A percentile compares a stretch with the other conserved stretches of the same genome.
Conservation (phyloP, 177 flowering plant species). For the Vitis hybrid region DNA sequence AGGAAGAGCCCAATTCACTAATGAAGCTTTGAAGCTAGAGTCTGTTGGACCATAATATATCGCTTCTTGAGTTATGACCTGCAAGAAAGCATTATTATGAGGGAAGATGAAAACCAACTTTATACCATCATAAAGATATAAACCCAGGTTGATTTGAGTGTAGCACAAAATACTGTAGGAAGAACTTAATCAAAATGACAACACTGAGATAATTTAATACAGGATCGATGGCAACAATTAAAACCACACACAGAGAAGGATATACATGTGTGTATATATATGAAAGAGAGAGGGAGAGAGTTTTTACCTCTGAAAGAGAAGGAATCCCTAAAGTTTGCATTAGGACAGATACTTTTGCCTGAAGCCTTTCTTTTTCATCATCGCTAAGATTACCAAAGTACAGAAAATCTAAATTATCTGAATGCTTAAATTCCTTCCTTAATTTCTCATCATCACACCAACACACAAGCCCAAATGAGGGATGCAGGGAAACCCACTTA, state of each 20-base stretch:
- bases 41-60: slow-evolving; percentile 57
- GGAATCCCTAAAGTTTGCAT: slow-evolving; percentile 67
- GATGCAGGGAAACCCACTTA: slow-evolving; percentile 91
- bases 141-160: neutral
- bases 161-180: neutral
- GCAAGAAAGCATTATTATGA: slow-evolving; percentile 18
- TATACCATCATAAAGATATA: neutral
- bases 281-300: neutral
- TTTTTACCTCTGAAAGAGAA: slow-evolving; percentile 76
- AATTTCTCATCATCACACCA: slow-evolving; percentile 84
- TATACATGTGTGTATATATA: neutral
- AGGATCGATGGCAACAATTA: too few relatives aligned
- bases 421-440: slow-evolving; percentile 59
- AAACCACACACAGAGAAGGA: neutral
- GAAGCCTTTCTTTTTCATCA: slow-evolving; percentile 43
- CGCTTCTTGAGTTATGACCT: slow-evolving; percentile 86
- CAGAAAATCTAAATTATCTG: slow-evolving; percentile 54
- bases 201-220: too few relatives aligned
- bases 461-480: slow-evolving; percentile 78
- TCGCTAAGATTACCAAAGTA: slow-evolving; percentile 58
- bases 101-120: neutral
- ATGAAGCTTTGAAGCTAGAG: slow-evolving; percentile 38
- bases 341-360: slow-evolving; percentile 40
- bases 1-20: slow-evolving; percentile 89
- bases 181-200: neutral